Base-by-base conservation (phyloP, 176 grass and related monocot genomes). In the Eremochloa ophiuroides region DNA sequence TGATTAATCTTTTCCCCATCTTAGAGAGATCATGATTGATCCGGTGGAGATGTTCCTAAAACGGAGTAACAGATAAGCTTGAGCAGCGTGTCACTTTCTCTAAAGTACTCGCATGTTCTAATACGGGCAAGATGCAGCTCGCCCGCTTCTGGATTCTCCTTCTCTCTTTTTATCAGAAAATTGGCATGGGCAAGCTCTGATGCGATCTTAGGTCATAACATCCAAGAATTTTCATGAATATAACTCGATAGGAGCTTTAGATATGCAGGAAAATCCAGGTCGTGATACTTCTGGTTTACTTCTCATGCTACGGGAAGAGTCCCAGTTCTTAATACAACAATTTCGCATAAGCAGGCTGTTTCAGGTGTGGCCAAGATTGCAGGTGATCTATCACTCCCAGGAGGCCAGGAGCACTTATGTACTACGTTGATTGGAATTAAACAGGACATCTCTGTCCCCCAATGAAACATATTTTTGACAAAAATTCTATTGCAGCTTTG, bases 401-500 rank as follows among this genome's bases (percentile, higher is more conserved):
- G 33, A 48, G 55, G 31, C 64, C 15, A 72, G 8, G 33, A 50
- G 56, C 65, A 28, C 77, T 85, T 22, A 26, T 26, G 56, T 66
- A 60, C 73, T 13, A 30, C 35, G 15, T 25, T 37, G 56, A 82
- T 77, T 66, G 44, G 72, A 77, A 59, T 72, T 37, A 35, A 76
- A 37, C 55, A 71, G 8, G 56, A 82, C 43, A 55, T 15, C 22
- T 27, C 5, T 10, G 22, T 66, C 16, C 51, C 51, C 5, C 23
- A 6, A 48, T 71, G 63, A 84, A n/a, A 62, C 34, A 44, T n/a
- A 50, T 75, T 76, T 69, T 75, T 56, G 39, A 70, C 53, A 63
- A 80, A 85, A 77, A 59, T 46, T 46, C 74, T 48, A 44, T 85
- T 71, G 66, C 56, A 77, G 44, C 22, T 77, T 73, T 72, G 65